Conservation (phyloP, 306 rosid genomes). For the Ormosia semicastrata region DNA sequence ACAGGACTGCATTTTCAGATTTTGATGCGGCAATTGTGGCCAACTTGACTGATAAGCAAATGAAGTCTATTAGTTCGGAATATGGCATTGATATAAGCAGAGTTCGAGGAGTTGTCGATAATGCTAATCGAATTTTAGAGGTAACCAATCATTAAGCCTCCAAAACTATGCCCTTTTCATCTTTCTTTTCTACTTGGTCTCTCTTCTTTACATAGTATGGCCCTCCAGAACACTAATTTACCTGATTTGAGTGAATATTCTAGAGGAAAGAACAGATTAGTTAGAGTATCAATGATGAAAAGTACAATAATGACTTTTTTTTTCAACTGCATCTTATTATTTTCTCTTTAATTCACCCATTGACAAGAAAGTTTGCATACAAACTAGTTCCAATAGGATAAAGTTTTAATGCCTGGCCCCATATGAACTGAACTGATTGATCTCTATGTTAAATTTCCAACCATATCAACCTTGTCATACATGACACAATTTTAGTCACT, state of each 20-base stretch:
- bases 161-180: constrained; percentile 10
- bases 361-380: constrained; percentile 32
- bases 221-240: constrained; percentile 10
- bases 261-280: constrained; percentile 26
- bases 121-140: constrained; percentile 82
- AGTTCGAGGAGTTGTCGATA: constrained; percentile 90
- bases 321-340: constrained; percentile 1
- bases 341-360: constrained; percentile 8
- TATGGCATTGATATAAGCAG: constrained; percentile 81
- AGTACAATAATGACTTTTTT: not conserved
- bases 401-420: constrained; percentile 32
- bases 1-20: constrained; percentile 80
- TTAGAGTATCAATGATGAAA: constrained; percentile 15
- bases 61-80: constrained; percentile 66
- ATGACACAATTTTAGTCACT: not conserved
- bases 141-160: constrained; percentile 27
- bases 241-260: constrained; percentile 33
- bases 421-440: constrained; percentile 29
- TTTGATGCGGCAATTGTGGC: constrained; percentile 83
- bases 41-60: constrained; percentile 74
- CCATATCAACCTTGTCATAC: not conserved
- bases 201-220: constrained; percentile 23
- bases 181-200: constrained; percentile 25
- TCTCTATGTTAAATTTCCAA: not conserved
- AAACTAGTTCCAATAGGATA: constrained; percentile 42